phyloP scores from a whole-genome alignment of 2,329 filamentous ascomycete species.

The Botrytis squamosa region DNA sequence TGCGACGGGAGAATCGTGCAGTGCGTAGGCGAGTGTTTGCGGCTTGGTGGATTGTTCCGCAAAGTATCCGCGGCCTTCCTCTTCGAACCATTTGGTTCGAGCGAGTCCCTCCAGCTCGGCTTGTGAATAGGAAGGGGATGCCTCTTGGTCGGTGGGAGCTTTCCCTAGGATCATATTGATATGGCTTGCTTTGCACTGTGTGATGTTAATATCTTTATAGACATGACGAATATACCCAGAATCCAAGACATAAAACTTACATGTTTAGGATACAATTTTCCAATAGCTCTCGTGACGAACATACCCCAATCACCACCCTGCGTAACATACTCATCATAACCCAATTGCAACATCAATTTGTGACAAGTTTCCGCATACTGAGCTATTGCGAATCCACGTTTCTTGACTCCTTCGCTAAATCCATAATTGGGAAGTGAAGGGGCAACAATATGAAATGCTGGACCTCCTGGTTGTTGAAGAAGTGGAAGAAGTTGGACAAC shows the following conservation, averaged over 20 bases:
- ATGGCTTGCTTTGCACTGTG: constrained; percentile 52
- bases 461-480: constrained; percentile 26
- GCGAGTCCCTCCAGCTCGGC: constrained; percentile 26
- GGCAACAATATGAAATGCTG: constrained; percentile 45
- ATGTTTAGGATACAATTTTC: constrained; percentile 53
- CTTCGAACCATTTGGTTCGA: constrained; percentile 26
- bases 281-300: constrained; percentile 61
- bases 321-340: constrained; percentile 58
- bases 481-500: constrained; percentile 24
- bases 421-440: constrained; percentile 56
- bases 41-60: constrained; percentile 47
- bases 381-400: constrained; percentile 53
- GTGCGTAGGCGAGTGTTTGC: constrained; percentile 68
- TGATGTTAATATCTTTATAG: neutral
- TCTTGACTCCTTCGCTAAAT: constrained; percentile 42
- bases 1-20: constrained; percentile 68
- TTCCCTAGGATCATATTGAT: constrained; percentile 26
- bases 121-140: constrained; percentile 12
- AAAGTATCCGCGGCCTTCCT: constrained; percentile 29
- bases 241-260: neutral
- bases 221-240: neutral
- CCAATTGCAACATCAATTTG: constrained; percentile 65
- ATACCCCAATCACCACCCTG: constrained; percentile 74
- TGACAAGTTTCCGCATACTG: constrained; percentile 65
- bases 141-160: neutral